Conservation (phyloP, 352 stramenopile species). For the Thalassiosira hispida region DNA sequence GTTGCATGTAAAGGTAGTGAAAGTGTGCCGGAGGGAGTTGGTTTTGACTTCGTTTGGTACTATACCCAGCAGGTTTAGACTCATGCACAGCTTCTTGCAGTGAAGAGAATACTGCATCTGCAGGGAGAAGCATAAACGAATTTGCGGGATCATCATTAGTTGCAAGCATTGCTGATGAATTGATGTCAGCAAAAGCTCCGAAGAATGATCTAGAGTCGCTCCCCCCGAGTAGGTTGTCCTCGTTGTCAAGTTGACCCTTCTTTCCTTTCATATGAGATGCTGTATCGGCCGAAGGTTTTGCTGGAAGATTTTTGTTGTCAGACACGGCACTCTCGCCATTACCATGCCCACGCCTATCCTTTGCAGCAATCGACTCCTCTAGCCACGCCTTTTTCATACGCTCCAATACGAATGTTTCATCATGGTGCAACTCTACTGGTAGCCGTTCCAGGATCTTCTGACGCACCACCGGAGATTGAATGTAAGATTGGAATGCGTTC, state of each 20-base stretch:
- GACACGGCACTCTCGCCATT: no score
- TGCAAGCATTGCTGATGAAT: not conserved
- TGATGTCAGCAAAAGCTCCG: not conserved
- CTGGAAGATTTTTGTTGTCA: no score
- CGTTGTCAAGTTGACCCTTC: not conserved
- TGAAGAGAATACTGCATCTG: not conserved
- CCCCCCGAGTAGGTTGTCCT: not conserved
- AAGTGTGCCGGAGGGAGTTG: slow-evolving; percentile 33
- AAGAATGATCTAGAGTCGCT: not conserved
- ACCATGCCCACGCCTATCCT: no score
- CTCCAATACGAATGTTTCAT: slow-evolving; percentile 33
- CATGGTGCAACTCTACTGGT: slow-evolving; percentile 33
- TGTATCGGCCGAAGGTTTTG: not conserved
- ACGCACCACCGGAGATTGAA: slow-evolving; percentile 2
- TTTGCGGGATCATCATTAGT: not conserved
- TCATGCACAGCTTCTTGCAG: not conserved
- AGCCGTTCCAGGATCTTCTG: slow-evolving; percentile 19
- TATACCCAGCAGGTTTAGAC: not conserved
- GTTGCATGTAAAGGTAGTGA: slow-evolving; percentile 48
- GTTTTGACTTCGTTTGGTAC: not conserved
- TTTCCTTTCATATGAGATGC: not conserved
- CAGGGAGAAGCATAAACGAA: not conserved
- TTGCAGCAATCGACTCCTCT: no score
- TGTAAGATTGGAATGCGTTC: slow-evolving; percentile 20
- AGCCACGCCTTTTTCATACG: slow-evolving; percentile 24